Conservation (phyloP, 139 green algal genomes). For the Nannochloris sp. region DNA sequence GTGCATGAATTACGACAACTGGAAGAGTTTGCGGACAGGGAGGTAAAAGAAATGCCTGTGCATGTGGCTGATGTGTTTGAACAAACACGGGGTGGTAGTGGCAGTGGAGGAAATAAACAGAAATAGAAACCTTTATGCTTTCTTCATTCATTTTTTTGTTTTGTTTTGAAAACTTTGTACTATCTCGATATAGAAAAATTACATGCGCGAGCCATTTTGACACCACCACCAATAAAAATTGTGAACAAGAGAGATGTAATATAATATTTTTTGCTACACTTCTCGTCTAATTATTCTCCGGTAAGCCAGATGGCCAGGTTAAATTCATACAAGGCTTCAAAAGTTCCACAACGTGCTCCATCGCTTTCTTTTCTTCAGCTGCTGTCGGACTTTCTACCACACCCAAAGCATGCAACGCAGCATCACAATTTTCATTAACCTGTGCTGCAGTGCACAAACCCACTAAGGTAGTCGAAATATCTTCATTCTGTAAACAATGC, state of each 20-base stretch:
- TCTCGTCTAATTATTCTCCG: background rate
- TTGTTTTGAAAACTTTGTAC: background rate
- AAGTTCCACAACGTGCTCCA: constrained; percentile 11
- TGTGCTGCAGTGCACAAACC: constrained; percentile 59
- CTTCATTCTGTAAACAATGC: constrained; percentile 39
- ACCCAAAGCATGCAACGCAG: constrained; percentile 44
- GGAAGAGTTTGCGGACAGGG: constrained; percentile 17
- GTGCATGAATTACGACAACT: constrained; percentile 20
- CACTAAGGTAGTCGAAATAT: constrained; percentile 69
- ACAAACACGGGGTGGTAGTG: too few species aligned
- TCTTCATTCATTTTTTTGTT: background rate
- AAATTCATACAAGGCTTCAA: background rate
- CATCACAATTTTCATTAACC: constrained; percentile 49
- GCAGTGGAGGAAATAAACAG: too few species aligned
- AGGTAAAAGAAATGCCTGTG: constrained; percentile 24
- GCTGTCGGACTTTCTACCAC: constrained; percentile 6
- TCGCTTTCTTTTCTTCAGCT: constrained; percentile 26
- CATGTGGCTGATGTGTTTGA: constrained; percentile 27
- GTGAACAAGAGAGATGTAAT: too few species aligned
- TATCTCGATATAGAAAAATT: too few species aligned
- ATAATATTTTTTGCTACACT: too few species aligned
- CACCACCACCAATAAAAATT: too few species aligned
- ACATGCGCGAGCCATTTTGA: too few species aligned
- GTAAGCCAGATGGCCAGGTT: background rate
- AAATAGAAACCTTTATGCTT: background rate